These are phyloP conservation scores for Phytophthora europaea DNA, from an alignment of 352 stramenopile species.

Conservation along the genomic window DNA sequence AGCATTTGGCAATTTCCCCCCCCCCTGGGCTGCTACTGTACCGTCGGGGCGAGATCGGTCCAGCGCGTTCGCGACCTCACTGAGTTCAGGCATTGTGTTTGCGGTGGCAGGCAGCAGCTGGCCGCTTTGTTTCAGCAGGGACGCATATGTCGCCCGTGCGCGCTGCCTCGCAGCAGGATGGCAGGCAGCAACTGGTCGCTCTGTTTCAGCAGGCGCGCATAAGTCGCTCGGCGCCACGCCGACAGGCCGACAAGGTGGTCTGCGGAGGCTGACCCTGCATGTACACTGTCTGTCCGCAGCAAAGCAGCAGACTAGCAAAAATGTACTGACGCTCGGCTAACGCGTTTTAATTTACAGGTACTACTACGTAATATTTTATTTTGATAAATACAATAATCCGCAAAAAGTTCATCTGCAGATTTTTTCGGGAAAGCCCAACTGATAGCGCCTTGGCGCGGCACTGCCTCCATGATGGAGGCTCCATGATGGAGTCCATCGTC, in stretches of 20 bases:
- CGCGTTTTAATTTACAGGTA: neutral
- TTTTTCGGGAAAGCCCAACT: too few species aligned
- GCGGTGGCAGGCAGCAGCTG: neutral
- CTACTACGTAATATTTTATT: too few species aligned
- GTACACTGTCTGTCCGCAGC: too few species aligned
- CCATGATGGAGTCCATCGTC: neutral
- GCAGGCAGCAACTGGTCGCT: too few species aligned
- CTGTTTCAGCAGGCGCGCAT: neutral
- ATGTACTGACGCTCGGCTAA: neutral
- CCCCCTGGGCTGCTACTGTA: too few species aligned
- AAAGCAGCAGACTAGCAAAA: neutral
- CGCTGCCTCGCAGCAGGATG: too few species aligned
- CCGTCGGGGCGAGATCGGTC: conserved; percentile 1
- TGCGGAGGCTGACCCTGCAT: too few species aligned
- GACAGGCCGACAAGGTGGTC: too few species aligned
- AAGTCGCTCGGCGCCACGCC: too few species aligned
- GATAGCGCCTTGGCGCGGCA: neutral
- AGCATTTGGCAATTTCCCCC: too few species aligned
- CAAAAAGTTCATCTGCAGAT: too few species aligned
- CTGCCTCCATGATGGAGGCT: neutral
- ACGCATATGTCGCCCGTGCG: neutral
- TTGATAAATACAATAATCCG: too few species aligned
- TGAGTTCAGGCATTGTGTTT: neutral
- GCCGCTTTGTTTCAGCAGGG: neutral
- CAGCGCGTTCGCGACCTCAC: neutral